phyloP scores from a whole-genome alignment of 106 monocot genomes.

The Allium cepa region DNA sequence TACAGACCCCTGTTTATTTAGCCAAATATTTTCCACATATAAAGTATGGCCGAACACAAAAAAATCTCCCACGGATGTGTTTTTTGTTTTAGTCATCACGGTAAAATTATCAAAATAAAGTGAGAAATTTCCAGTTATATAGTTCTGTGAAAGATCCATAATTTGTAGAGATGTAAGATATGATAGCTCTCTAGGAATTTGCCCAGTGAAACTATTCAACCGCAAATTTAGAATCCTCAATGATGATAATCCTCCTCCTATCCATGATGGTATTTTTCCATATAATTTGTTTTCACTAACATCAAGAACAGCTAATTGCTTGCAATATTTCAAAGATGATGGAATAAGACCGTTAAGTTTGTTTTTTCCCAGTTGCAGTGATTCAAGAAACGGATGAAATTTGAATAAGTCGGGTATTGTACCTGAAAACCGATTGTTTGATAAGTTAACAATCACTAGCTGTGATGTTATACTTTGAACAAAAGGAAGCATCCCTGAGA shows the following conservation, averaged over 20 bases:
- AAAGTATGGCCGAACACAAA: not conserved
- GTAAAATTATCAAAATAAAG: not conserved
- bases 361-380: slow-evolving; percentile 17
- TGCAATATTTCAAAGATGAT: slow-evolving; percentile 10
- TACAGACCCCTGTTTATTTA: not conserved
- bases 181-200: slow-evolving; percentile 9
- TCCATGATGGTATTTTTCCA: slow-evolving; percentile 22
- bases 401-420: slow-evolving; percentile 11
- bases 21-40: not conserved
- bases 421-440: slow-evolving; percentile 12
- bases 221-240: slow-evolving; percentile 7
- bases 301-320: slow-evolving; percentile 4
- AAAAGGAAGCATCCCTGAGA: not conserved
- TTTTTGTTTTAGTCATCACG: not conserved
- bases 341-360: slow-evolving; percentile 15
- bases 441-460: no score
- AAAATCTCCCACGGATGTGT: not conserved
- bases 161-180: slow-evolving; percentile 6
- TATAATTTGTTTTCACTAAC: slow-evolving; percentile 17
- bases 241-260: slow-evolving; percentile 9
- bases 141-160: slow-evolving; percentile 19
- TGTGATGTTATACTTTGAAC: not conserved
- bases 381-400: not conserved
- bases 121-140: slow-evolving; percentile 16
- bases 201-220: slow-evolving; percentile 1